A percentile compares a stretch with the other conserved stretches of the same genome.
These are phyloP conservation scores for Chrysanthemum makinoi DNA, from an alignment of 129 eudicot species.

Conservation along the genomic window DNA sequence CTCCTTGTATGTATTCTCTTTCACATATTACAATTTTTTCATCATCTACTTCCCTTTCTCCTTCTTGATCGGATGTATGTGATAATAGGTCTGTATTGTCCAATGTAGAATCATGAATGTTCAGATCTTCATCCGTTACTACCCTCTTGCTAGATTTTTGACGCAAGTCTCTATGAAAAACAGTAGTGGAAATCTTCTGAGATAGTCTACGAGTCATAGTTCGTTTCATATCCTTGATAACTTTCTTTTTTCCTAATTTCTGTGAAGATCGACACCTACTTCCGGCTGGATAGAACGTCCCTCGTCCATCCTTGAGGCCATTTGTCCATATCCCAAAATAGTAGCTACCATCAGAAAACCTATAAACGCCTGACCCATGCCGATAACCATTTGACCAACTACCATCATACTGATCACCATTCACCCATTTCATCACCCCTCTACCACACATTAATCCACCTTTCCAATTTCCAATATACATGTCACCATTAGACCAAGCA, in stretches of 20 bases:
- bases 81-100: conserved; percentile 28
- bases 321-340: conserved; percentile 82
- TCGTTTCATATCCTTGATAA: conserved; percentile 18
- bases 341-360: conserved; percentile 74
- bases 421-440: conserved; percentile 80
- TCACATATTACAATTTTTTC: conserved; percentile 45
- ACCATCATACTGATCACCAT: conserved; percentile 84
- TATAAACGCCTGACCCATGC: conserved; percentile 75
- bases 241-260: conserved; percentile 23
- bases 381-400: conserved; percentile 65
- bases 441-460: conserved; percentile 69
- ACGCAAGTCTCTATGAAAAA: conserved; percentile 36
- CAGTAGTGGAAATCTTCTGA: conserved; percentile 37
- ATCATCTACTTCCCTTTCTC: conserved; percentile 38
- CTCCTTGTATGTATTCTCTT: conserved; percentile 79
- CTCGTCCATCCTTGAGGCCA: conserved; percentile 81
- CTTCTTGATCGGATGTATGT: conserved; percentile 29
- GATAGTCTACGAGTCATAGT: conserved; percentile 47
- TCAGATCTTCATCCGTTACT: conserved; percentile 36
- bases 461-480: conserved; percentile 81
- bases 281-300: conserved; percentile 72
- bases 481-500: conserved; percentile 57
- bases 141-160: conserved; percentile 37
- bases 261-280: conserved; percentile 40
- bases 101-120: conserved; percentile 23